Percentiles rank a stretch among this genome's conserved stretches.
Evolutionary conservation across 768 basidiomycete species (phyloP).

Genomic region (Lactarius pseudohatsudake): DNA sequence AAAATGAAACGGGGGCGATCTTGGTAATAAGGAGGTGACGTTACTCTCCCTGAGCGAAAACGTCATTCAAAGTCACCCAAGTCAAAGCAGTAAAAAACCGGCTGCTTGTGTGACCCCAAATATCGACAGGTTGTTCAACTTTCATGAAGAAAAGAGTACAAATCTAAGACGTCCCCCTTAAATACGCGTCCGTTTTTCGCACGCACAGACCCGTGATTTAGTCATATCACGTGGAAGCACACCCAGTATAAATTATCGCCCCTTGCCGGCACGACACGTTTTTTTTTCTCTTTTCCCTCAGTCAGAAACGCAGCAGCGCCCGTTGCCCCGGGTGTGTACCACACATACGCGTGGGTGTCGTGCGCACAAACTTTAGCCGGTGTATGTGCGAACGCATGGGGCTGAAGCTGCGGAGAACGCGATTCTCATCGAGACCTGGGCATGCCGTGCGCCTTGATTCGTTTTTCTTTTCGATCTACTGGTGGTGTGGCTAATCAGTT

Average conservation of each 20-base stretch:
- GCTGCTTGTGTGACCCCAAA: conserved; percentile 48
- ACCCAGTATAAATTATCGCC: not conserved
- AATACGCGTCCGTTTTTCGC: conserved; percentile 27
- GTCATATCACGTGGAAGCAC: conserved; percentile 24
- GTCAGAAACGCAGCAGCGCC: conserved; percentile 20
- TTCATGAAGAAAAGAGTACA: conserved; percentile 43
- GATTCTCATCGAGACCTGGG: conserved; percentile 53
- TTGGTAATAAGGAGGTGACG: conserved; percentile 59
- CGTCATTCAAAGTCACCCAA: conserved; percentile 50
- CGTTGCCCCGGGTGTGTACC: conserved; percentile 14
- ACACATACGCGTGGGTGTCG: conserved; percentile 18
- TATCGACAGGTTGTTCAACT: conserved; percentile 71
- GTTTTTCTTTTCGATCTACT: conserved; percentile 31
- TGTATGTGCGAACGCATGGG: conserved; percentile 19
- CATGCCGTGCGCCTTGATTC: conserved; percentile 58
- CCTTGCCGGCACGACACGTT: conserved; percentile 31
- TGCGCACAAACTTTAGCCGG: conserved; percentile 26
- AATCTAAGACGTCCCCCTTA: not conserved
- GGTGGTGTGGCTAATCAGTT: conserved; percentile 71
- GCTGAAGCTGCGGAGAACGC: conserved; percentile 49
- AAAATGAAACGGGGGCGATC: conserved; percentile 51
- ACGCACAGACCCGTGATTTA: conserved; percentile 53
- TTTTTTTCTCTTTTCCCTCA: conserved; percentile 27
- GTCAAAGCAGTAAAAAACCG: not conserved
- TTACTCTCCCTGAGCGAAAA: conserved; percentile 55